Evolutionary conservation across 495 filamentous ascomycete species (phyloP).

Genomic region (Penicillium antarcticum): DNA sequence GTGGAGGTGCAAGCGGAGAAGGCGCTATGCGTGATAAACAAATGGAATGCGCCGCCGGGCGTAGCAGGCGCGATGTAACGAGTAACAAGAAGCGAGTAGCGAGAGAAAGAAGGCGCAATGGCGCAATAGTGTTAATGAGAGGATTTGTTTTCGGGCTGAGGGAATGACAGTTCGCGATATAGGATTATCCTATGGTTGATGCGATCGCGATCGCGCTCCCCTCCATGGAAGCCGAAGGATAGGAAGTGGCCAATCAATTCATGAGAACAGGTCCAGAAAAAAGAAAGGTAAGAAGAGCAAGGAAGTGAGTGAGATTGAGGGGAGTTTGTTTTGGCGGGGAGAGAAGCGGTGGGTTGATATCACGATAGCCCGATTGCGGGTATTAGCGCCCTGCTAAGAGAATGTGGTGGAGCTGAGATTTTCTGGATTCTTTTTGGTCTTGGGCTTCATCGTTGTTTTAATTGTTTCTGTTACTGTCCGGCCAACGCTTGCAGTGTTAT

Average conservation of each 20-base stretch:
- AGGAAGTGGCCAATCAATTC: constrained; percentile 1
- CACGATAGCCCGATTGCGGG: constrained; percentile 22
- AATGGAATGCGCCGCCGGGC: neutral
- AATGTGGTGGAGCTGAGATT: neutral
- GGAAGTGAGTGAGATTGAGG: constrained; percentile 2
- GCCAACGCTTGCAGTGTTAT: constrained; percentile 8
- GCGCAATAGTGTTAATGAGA: constrained; percentile 3
- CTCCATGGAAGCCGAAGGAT: constrained; percentile 16
- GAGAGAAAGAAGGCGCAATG: constrained; percentile 4
- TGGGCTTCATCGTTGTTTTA: constrained; percentile 1
- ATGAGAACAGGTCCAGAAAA: constrained; percentile 3
- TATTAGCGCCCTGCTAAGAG: constrained; percentile 15
- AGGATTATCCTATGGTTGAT: constrained; percentile 9
- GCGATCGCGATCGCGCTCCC: constrained; percentile 14
- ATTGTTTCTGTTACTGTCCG: constrained; percentile 5
- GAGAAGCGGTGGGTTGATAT: constrained; percentile 25
- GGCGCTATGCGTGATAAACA: constrained; percentile 6
- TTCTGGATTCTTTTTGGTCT: neutral
- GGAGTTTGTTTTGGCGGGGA: constrained; percentile 27
- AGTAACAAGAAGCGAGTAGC: neutral
- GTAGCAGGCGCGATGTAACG: neutral
- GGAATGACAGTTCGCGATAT: constrained; percentile 11
- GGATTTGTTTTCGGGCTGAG: neutral
- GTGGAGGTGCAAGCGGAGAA: neutral
- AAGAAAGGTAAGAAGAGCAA: constrained; percentile 5